Conservation (phyloP, 2,329 filamentous ascomycete genomes). For the Massarina eburnea region DNA sequence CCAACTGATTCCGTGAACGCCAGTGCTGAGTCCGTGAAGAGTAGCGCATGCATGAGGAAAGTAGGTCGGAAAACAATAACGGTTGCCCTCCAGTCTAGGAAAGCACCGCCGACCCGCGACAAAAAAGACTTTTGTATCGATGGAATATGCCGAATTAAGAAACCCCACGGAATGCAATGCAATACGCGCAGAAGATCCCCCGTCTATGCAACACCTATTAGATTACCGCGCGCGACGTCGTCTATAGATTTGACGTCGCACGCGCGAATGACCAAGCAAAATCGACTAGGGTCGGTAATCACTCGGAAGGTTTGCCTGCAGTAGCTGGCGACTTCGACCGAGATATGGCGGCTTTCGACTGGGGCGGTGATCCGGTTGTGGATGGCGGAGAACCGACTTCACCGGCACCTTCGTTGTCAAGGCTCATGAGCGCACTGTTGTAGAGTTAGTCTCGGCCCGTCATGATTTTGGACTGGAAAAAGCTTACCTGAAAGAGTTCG, state of each 20-base stretch:
- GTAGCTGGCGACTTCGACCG: conserved; percentile 22
- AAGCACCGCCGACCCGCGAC: conserved; percentile 14
- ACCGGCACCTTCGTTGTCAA: conserved; percentile 60
- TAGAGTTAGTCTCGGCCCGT: conserved; percentile 16
- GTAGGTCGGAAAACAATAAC: conserved; percentile 6
- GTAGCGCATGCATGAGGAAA: conserved; percentile 8
- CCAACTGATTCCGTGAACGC: conserved; percentile 8
- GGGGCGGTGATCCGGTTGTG: conserved; percentile 65
- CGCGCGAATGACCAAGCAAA: conserved; percentile 27
- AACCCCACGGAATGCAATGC: conserved; percentile 41
- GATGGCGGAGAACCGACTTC: conserved; percentile 67
- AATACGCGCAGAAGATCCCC: conserved; percentile 43
- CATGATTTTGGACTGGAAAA: not conserved
- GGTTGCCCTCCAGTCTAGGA: conserved; percentile 16
- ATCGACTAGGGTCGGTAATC: conserved; percentile 37
- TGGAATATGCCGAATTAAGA: conserved; percentile 22
- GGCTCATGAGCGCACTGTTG: conserved; percentile 55
- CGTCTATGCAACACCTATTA: conserved; percentile 47
- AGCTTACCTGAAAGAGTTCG: conserved; percentile 91
- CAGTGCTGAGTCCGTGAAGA: conserved; percentile 3
- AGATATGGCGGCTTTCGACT: conserved; percentile 54
- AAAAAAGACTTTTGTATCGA: conserved; percentile 27
- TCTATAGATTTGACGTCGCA: conserved; percentile 40
- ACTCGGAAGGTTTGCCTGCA: conserved; percentile 40
- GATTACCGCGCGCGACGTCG: conserved; percentile 39